These are phyloP conservation scores for Exidia glandulosa DNA, from an alignment of 768 basidiomycete genomes.

Conservation along the genomic window DNA sequence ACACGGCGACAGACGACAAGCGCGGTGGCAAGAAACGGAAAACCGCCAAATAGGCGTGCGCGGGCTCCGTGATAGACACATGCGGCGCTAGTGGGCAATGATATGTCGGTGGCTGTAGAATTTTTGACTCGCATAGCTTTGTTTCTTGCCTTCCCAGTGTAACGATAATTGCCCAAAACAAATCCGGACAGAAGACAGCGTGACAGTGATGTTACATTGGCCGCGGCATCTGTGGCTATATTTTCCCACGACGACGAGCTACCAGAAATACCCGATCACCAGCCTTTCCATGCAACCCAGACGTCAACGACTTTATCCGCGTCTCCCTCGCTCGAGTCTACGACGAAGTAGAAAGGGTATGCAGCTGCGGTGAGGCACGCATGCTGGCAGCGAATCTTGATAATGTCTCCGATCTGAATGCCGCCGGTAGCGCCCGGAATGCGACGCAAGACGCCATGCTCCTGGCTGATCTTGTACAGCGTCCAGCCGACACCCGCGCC, in stretches of 20 bases:
- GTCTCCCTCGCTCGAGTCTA: conserved; percentile 50
- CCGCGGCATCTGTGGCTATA: too few relatives aligned
- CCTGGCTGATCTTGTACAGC: conserved; percentile 58
- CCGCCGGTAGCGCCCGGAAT: background rate
- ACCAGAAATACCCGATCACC: conserved; percentile 31
- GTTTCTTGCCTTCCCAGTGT: too few relatives aligned
- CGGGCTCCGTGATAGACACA: too few relatives aligned
- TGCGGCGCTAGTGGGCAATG: too few relatives aligned
- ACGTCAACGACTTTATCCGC: conserved; percentile 54
- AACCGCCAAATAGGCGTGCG: background rate
- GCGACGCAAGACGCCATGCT: conserved; percentile 56
- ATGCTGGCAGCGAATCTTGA: conserved; percentile 76
- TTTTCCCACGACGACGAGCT: background rate
- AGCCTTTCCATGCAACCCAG: conserved; percentile 89
- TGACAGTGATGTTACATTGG: too few relatives aligned
- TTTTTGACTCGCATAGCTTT: too few relatives aligned
- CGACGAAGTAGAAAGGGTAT: conserved; percentile 75
- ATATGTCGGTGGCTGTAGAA: too few relatives aligned
- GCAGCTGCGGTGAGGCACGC: conserved; percentile 75
- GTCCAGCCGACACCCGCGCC: conserved; percentile 42
- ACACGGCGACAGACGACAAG: conserved; percentile 6
- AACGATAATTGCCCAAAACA: too few relatives aligned
- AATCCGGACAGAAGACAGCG: too few relatives aligned
- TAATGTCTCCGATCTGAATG: conserved; percentile 27
- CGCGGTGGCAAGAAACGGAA: conserved; percentile 10